Percentiles rank a stretch among this genome's conserved stretches.
These are phyloP conservation scores for Xylariomycetidae sp. DNA, from an alignment of 2,329 filamentous ascomycete species.

Conservation along the genomic window DNA sequence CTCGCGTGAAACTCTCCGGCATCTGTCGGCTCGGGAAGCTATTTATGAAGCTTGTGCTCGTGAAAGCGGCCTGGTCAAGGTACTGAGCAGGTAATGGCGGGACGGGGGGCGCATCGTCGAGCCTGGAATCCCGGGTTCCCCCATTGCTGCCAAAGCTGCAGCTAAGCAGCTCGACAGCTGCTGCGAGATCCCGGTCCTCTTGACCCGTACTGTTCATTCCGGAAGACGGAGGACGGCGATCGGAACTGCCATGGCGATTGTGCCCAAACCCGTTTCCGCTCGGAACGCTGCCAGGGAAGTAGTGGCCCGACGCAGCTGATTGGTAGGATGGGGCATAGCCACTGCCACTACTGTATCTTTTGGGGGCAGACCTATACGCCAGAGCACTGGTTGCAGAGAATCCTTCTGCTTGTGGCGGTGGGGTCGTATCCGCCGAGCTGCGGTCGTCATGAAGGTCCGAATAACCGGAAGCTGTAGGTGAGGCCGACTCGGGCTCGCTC, in stretches of 20 bases:
- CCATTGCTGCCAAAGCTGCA: slow-evolving; percentile 81
- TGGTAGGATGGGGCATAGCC: slow-evolving; percentile 76
- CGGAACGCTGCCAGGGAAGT: slow-evolving; percentile 48
- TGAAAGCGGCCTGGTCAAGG: slow-evolving; percentile 57
- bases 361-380: slow-evolving; percentile 44
- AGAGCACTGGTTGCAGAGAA: slow-evolving; percentile 46
- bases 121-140: slow-evolving; percentile 59
- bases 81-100: slow-evolving; percentile 82
- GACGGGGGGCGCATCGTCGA: slow-evolving; percentile 78
- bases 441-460: slow-evolving; percentile 72
- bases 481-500: slow-evolving; percentile 78
- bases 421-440: slow-evolving; percentile 90
- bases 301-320: slow-evolving; percentile 56
- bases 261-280: slow-evolving; percentile 47
- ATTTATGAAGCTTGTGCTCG: slow-evolving; percentile 58
- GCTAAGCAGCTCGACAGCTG: slow-evolving; percentile 83
- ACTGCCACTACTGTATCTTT: slow-evolving; percentile 55
- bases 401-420: slow-evolving; percentile 72
- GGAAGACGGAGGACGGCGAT: slow-evolving; percentile 73
- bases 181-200: slow-evolving; percentile 82
- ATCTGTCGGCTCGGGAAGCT: slow-evolving; percentile 54
- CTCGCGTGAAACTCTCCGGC: slow-evolving; percentile 62
- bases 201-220: slow-evolving; percentile 71
- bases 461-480: slow-evolving; percentile 74
- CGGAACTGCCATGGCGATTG: slow-evolving; percentile 70